Conservation (phyloP, 768 basidiomycete species). For the Cystobasidium ongulense region DNA sequence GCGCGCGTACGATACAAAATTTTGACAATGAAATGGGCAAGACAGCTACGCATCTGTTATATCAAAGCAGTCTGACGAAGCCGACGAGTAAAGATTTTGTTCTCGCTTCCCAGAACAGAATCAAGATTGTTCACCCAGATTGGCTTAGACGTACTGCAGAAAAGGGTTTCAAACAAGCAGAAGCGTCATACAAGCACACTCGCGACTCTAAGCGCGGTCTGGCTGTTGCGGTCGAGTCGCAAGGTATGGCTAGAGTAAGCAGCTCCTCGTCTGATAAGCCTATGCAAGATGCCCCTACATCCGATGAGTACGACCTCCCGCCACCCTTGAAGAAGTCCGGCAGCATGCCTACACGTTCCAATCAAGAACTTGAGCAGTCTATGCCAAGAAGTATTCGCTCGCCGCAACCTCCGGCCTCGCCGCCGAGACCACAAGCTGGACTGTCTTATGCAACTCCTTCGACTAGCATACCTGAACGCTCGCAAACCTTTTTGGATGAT, state of each 20-base stretch:
- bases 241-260: background rate
- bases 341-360: background rate
- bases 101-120: background rate
- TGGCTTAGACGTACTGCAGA: conserved; percentile 10
- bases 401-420: background rate
- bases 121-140: conserved; percentile 22
- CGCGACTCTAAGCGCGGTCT: background rate
- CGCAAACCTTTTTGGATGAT: background rate
- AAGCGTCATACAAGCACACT: conserved; percentile 27
- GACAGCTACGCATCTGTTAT: conserved; percentile 29
- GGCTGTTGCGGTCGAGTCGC: background rate
- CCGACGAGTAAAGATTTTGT: conserved; percentile 10
- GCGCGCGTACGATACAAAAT: background rate
- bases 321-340: background rate
- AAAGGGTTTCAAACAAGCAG: background rate
- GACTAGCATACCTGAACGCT: background rate
- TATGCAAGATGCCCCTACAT: background rate
- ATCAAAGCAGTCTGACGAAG: background rate
- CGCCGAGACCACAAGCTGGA: background rate
- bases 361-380: background rate
- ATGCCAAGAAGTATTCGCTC: background rate
- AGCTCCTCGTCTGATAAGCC: background rate
- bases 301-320: conserved; percentile 11
- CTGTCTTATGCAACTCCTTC: background rate
- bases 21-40: background rate